These are phyloP conservation scores for Larix sibirica DNA, from an alignment of 83 land plant genomes.

Conservation along the genomic window DNA sequence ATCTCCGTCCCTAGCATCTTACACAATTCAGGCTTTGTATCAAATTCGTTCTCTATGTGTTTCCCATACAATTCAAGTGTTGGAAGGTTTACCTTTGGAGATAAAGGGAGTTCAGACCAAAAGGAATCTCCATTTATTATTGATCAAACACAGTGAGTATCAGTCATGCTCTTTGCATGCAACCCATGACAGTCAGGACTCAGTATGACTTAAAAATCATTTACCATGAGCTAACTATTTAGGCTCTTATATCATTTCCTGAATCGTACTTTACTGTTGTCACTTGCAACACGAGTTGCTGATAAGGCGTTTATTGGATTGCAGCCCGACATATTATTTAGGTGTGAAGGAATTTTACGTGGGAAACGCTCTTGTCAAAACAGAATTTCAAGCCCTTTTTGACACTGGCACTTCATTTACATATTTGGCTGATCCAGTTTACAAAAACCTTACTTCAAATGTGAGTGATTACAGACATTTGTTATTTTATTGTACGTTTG, in stretches of 20 bases:
- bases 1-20: constrained; percentile 84
- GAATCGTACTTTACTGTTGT: no score
- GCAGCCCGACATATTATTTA: constrained; percentile 67
- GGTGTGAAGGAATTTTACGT: constrained; percentile 47
- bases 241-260: no score
- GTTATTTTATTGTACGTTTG: background rate
- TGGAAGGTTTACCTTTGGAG: constrained; percentile 89
- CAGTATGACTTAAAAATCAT: background rate
- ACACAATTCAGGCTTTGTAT: constrained; percentile 48
- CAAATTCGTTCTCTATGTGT: constrained; percentile 96
- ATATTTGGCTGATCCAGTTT: constrained; percentile 52
- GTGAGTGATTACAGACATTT: constrained; percentile 37
- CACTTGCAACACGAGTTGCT: background rate
- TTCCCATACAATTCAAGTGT: constrained; percentile 49
- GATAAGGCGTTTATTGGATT: constrained; percentile 4
- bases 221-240: no score
- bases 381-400: constrained; percentile 49
- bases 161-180: constrained; percentile 10
- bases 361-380: constrained; percentile 39
- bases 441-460: constrained; percentile 44
- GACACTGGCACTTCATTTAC: constrained; percentile 96
- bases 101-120: constrained; percentile 68
- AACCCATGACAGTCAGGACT: background rate
- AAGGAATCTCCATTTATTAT: constrained; percentile 55
- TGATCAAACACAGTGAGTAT: constrained; percentile 50